A percentile compares a stretch with the other conserved stretches of the same genome.
Conservation (phyloP, 805 yeast genomes). For the Barnettozyma sucrosica region DNA sequence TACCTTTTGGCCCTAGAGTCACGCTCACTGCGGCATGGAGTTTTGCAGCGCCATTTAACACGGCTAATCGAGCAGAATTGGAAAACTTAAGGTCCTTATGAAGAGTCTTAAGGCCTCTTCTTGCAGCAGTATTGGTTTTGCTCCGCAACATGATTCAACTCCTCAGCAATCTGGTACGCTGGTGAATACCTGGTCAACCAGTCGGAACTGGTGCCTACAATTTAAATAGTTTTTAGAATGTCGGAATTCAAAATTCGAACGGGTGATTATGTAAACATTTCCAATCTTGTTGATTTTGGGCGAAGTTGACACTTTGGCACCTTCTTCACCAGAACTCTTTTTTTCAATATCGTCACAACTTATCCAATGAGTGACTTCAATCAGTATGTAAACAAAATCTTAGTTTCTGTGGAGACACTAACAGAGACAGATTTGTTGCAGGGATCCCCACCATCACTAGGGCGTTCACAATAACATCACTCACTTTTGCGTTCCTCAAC, state of each 20-base stretch:
- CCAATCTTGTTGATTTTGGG: neutral
- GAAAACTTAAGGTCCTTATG: conserved; percentile 97
- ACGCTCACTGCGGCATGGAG: conserved; percentile 95
- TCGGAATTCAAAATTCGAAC: neutral
- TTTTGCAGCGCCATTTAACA: conserved; percentile 88
- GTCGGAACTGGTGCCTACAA: too few species aligned
- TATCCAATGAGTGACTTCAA: conserved; percentile 1
- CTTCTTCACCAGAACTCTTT: neutral
- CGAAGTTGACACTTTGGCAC: neutral
- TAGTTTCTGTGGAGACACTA: neutral
- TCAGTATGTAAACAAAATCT: neutral
- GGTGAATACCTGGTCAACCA: too few species aligned
- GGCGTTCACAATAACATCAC: conserved; percentile 44
- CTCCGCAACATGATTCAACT: neutral
- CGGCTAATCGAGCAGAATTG: conserved; percentile 94
- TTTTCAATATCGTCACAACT: neutral
- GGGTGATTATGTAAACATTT: neutral
- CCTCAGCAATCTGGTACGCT: neutral
- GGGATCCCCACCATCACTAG: conserved; percentile 57
- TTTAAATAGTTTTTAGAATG: neutral
- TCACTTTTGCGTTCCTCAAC: conserved; percentile 38
- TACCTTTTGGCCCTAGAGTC: conserved; percentile 96
- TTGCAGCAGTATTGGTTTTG: neutral
- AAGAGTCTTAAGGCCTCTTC: conserved; percentile 20
- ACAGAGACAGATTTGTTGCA: conserved; percentile 29